Evolutionary conservation across 495 filamentous ascomycete genomes (phyloP), one percentile per base, ranked within the genome.

Genomic region (Trichoderma gamsii): DNA sequence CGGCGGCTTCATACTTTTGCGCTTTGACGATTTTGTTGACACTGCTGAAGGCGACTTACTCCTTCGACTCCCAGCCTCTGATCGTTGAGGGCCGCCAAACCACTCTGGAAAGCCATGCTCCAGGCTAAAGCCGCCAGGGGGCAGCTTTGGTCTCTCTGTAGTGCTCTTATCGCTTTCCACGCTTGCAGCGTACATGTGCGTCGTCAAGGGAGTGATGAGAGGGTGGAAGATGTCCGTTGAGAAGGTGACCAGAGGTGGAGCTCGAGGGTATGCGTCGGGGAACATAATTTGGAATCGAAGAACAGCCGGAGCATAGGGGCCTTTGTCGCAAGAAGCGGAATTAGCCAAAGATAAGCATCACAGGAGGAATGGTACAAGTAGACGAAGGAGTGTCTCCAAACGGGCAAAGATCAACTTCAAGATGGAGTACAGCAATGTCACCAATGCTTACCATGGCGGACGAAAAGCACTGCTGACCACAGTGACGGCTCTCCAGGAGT

Each of bases 151-250:
- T 18, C 90, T 89, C 73, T 96, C 92, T 11, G 87, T 87, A 15
- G 91, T 90, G 74, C 90, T 93, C 52, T 90, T 88, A 35, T 89
- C 90, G 32, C 79, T 87, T 66, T 85, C 82, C 6, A 88, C 84
- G 69, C 88, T 86, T 27, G 90, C 92, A 63, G 90, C 89, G 79
- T 94, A 95, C 69, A 92, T 93, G 76, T 96, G 92, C 3, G 92
- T 96, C 7, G 92, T 97, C 16, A 94, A 82, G 23, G 94, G 92
- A 3, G 93, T 90, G 72, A 98, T 87, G 32, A 99, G 83, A 15
- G 94, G 95, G 77, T 99, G 94, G 76, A 97, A 99, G 66, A 97
- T 88, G 71, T 97, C 94, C 56, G 90, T 95, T 35, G 86, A 81
- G 76, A 99, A 96, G 51, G 88, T 93, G 64, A 99, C 87, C 5